phyloP scores from a whole-genome alignment of 1,284 basidiomycete species.

The Melampsora larici-populina region DNA sequence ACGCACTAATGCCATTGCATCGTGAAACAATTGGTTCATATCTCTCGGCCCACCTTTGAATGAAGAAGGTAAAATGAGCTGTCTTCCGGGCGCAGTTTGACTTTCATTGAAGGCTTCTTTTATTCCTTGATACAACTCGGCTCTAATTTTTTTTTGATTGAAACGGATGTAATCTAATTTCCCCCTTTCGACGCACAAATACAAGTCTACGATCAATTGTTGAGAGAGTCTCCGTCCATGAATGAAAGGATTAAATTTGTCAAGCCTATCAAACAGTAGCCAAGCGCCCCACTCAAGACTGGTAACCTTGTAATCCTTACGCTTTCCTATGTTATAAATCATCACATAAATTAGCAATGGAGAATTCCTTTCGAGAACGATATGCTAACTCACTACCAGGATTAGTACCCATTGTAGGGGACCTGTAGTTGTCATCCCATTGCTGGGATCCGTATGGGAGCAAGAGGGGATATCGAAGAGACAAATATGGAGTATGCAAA shows the following conservation, averaged over 20 bases:
- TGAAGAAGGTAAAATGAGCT: slow-evolving; percentile 56
- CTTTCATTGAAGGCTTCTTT: not conserved
- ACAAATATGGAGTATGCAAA: not conserved
- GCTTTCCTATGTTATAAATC: not conserved
- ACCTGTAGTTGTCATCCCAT: not conserved
- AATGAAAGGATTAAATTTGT: not conserved
- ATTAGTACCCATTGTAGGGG: not conserved
- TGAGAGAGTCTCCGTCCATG: not conserved
- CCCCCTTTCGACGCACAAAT: not conserved
- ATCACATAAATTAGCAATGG: not conserved
- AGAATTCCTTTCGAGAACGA: not conserved
- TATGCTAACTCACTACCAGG: slow-evolving; percentile 47
- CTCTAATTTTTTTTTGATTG: slow-evolving; percentile 5
- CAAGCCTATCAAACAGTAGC: not conserved
- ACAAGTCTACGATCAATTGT: slow-evolving; percentile 10
- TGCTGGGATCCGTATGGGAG: slow-evolving; percentile 8
- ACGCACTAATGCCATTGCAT: slow-evolving; percentile 57
- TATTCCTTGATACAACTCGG: not conserved
- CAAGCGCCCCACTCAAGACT: slow-evolving; percentile 19
- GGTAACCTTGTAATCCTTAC: not conserved
- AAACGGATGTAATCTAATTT: not conserved
- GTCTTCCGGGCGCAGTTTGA: slow-evolving; percentile 14
- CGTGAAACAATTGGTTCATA: slow-evolving; percentile 57
- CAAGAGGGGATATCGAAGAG: not conserved
- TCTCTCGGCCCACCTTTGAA: slow-evolving; percentile 55